Evolutionary conservation across 192 early-diverging fungal genomes (phyloP).

Genomic region (Backusella liffmaniae): DNA sequence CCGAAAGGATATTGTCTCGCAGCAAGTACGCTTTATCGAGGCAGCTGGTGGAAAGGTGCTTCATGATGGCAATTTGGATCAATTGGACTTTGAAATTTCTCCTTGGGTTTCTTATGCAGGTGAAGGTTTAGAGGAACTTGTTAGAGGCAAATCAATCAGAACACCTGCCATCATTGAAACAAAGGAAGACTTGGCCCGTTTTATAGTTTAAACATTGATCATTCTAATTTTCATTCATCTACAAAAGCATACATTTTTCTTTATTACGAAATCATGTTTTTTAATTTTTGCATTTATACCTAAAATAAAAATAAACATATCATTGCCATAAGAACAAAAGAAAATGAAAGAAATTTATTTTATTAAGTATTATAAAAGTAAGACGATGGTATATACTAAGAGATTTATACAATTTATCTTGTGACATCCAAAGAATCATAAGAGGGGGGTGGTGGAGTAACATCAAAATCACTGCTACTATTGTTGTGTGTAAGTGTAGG

Average conservation of each 20-base stretch:
- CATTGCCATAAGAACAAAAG: neutral
- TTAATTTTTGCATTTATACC: neutral
- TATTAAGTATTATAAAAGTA: neutral
- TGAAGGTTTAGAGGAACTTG: conserved; percentile 79
- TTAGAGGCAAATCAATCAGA: conserved; percentile 69
- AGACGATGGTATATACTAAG: neutral
- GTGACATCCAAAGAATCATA: neutral
- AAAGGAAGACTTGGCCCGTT: conserved; percentile 31
- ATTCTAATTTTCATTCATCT: neutral
- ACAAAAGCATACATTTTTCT: neutral
- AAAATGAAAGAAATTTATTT: neutral
- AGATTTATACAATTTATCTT: neutral
- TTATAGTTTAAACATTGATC: neutral
- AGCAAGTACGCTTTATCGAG: conserved; percentile 84
- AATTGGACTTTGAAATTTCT: conserved; percentile 78
- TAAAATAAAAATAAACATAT: neutral
- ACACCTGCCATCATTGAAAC: conserved; percentile 52
- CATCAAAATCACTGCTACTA: neutral
- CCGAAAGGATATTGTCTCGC: conserved; percentile 81
- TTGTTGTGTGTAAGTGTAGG: neutral
- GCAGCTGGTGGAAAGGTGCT: conserved; percentile 81
- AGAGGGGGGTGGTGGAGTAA: neutral
- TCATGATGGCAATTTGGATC: conserved; percentile 18
- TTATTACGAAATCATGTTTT: neutral
- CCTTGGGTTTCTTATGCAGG: conserved; percentile 90